These are phyloP conservation scores for Phytophthora ohioensis DNA, from an alignment of 352 stramenopile genomes.

Conservation along the genomic window DNA sequence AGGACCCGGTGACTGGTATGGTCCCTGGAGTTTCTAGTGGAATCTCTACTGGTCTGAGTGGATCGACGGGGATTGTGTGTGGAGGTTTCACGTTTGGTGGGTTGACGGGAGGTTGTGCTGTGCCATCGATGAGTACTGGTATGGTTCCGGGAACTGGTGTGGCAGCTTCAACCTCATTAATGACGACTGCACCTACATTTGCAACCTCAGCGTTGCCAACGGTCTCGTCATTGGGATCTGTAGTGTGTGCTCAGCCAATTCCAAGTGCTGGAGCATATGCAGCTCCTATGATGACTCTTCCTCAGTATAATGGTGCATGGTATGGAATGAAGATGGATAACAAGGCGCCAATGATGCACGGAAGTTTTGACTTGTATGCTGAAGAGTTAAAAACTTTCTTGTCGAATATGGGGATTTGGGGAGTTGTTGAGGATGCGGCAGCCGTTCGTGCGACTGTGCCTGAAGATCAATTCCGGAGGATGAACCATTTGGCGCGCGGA, in stretches of 20 bases:
- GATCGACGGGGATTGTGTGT: too few relatives aligned
- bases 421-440: background rate
- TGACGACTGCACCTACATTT: background rate
- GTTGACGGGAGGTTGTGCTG: too few relatives aligned
- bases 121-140: too few relatives aligned
- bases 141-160: background rate
- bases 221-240: background rate
- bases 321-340: background rate
- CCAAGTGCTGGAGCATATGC: background rate
- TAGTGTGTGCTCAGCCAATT: background rate
- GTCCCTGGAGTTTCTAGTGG: too few relatives aligned
- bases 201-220: background rate
- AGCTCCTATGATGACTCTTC: background rate
- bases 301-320: background rate
- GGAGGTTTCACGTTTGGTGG: too few relatives aligned
- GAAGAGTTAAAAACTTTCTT: constrained; percentile 8
- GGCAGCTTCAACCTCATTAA: background rate
- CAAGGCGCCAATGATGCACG: constrained; percentile 2
- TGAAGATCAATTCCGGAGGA: background rate
- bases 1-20: too few relatives aligned
- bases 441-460: background rate
- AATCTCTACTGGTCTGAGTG: too few relatives aligned
- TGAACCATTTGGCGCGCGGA: constrained; percentile 7
- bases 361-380: constrained; percentile 11
- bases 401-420: background rate